A percentile compares a stretch with the other conserved stretches of the same genome.
Conservation (phyloP, 768 basidiomycete genomes). For the Boletales sp. region DNA sequence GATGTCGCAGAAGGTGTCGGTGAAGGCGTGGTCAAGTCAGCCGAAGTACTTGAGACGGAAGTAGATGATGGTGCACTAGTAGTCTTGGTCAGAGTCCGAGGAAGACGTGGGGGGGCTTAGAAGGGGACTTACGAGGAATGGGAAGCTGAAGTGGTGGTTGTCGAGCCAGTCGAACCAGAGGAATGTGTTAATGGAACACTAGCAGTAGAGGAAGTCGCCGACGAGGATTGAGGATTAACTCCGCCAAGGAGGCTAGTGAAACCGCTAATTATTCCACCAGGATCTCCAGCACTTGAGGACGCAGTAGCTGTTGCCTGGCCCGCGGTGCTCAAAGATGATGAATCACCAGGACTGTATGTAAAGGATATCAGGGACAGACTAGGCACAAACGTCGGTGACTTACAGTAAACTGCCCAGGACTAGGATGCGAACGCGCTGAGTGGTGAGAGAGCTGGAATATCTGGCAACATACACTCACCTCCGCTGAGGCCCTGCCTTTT, state of each 20-base stretch:
- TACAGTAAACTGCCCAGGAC: constrained; percentile 21
- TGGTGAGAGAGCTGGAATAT: not conserved
- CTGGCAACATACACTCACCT: constrained; percentile 19
- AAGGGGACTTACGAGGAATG: constrained; percentile 14
- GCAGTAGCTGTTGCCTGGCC: not conserved
- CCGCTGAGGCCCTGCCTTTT: constrained; percentile 27
- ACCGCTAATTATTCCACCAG: constrained; percentile 10
- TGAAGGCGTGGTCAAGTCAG: constrained; percentile 1
- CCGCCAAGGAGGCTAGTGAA: constrained; percentile 14
- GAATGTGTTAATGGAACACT: constrained; percentile 18
- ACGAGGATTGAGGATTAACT: constrained; percentile 9
- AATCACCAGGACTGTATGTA: constrained; percentile 9
- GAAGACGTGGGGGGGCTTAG: constrained; percentile 1
- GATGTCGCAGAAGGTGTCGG: constrained; percentile 20
- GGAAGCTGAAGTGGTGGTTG: constrained; percentile 12
- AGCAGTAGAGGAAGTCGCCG: constrained; percentile 12
- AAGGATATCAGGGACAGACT: not conserved
- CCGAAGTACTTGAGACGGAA: constrained; percentile 10
- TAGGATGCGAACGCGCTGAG: constrained; percentile 3
- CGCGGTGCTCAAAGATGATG: constrained; percentile 1
- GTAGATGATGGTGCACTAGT: constrained; percentile 8
- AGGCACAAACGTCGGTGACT: constrained; percentile 1
- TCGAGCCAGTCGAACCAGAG: constrained; percentile 27
- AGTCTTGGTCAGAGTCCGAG: not conserved
- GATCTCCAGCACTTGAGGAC: not conserved